A percentile compares a stretch with the other conserved stretches of the same genome.
Evolutionary conservation across 2,329 filamentous ascomycete species (phyloP).

Genomic region (Sarocladiaceae sp.): DNA sequence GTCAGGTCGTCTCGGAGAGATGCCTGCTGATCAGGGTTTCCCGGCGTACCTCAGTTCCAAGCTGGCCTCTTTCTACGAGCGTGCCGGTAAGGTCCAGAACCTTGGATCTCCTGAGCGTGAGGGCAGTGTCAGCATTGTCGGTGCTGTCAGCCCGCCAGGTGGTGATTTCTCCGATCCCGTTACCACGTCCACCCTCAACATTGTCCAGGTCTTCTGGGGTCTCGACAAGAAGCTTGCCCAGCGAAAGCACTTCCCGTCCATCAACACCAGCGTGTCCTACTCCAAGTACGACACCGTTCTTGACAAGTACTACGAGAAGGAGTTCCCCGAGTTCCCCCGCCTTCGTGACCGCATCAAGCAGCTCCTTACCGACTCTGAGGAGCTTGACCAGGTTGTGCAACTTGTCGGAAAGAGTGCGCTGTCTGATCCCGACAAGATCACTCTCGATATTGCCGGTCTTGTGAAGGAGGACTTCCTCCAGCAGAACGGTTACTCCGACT

Average conservation of each 20-base stretch:
- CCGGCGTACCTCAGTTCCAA: constrained; percentile 95
- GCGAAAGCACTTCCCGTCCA: constrained; percentile 97
- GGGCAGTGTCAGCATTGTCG: constrained; percentile 95
- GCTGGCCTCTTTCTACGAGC: constrained; percentile 98
- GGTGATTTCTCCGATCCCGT: constrained; percentile 99
- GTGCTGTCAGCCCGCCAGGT: constrained; percentile 92
- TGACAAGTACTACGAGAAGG: constrained; percentile 90
- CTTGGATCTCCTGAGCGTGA: constrained; percentile 83
- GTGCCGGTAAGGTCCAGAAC: constrained; percentile 79
- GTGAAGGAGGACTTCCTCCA: constrained; percentile 99
- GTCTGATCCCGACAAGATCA: constrained; percentile 97
- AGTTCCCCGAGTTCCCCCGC: constrained; percentile 88
- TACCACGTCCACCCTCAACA: constrained; percentile 86
- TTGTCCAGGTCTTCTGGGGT: constrained; percentile 99
- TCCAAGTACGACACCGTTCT: constrained; percentile 89
- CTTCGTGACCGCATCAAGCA: constrained; percentile 91
- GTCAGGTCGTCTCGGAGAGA: constrained; percentile 96
- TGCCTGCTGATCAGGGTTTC: constrained; percentile 99
- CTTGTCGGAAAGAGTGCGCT: constrained; percentile 95
- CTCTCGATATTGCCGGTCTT: constrained; percentile 81
- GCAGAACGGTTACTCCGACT: constrained; percentile 98
- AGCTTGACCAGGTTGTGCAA: constrained; percentile 97
- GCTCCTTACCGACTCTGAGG: constrained; percentile 89
- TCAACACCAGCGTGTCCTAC: constrained; percentile 93
- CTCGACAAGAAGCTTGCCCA: constrained; percentile 99